A percentile compares a stretch with the other conserved stretches of the same genome.
These are phyloP conservation scores for Acanthamoeba castellanii DNA, from an alignment of 208 protist species.

Conservation along the genomic window DNA sequence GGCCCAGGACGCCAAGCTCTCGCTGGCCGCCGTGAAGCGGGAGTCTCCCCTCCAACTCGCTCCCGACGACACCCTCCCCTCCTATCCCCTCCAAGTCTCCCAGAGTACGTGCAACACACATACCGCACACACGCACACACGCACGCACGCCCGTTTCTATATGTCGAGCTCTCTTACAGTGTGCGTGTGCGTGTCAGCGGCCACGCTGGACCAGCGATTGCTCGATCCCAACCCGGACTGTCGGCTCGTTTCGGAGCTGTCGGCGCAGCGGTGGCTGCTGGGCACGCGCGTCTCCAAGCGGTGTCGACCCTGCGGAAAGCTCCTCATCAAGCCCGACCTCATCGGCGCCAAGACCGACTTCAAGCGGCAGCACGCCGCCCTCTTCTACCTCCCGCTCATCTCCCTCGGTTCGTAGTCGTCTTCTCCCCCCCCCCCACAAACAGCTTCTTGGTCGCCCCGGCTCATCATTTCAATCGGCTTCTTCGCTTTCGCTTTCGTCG, in stretches of 20 bases:
- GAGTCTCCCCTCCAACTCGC: neutral
- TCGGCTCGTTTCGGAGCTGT: conserved; percentile 27
- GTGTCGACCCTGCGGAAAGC: conserved; percentile 52
- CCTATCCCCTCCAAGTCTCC: neutral
- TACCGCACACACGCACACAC: neutral
- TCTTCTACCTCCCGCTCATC: conserved; percentile 44
- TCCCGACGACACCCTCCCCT: neutral
- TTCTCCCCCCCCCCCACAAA: neutral
- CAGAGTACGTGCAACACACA: neutral
- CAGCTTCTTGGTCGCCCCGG: no score
- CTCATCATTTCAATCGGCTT: neutral
- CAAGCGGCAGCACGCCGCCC: conserved; percentile 62
- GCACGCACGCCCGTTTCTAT: neutral
- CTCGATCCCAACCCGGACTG: neutral
- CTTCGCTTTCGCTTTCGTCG: neutral
- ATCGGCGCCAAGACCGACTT: conserved; percentile 71
- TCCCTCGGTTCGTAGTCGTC: neutral
- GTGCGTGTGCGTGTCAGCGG: neutral
- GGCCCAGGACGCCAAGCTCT: conserved; percentile 7
- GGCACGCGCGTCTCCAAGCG: conserved; percentile 53
- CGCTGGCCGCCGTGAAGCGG: neutral
- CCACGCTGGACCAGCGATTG: neutral
- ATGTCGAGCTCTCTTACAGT: neutral
- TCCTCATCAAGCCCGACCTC: conserved; percentile 70
- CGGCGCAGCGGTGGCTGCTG: conserved; percentile 11